Conservation (phyloP, 352 stramenopile genomes). For the Peronospora tabacina region DNA sequence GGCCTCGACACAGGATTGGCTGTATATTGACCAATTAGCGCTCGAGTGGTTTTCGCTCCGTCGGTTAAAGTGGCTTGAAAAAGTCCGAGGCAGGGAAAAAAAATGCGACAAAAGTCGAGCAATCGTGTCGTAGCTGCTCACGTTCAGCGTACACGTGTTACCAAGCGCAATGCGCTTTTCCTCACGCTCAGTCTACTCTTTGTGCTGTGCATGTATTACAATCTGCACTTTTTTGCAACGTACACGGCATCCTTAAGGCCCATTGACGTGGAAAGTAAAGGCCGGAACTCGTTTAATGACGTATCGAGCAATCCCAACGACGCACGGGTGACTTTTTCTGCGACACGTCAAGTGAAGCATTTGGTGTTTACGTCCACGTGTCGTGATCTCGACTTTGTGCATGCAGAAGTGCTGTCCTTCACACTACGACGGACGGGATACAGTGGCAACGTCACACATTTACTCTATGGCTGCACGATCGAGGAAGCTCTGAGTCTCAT, state of each 20-base stretch:
- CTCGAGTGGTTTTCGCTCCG: too few species aligned
- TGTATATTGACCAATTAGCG: slow-evolving; percentile 1
- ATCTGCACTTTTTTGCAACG: slow-evolving; percentile 52
- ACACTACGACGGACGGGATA: slow-evolving; percentile 52
- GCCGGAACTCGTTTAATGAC: slow-evolving; percentile 17
- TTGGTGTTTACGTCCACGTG: slow-evolving; percentile 76
- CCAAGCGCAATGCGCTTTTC: slow-evolving; percentile 24
- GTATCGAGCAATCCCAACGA: slow-evolving; percentile 2
- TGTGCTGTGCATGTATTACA: slow-evolving; percentile 51
- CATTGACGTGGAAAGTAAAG: slow-evolving; percentile 17
- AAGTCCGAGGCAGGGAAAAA: not conserved
- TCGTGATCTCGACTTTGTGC: slow-evolving; percentile 50
- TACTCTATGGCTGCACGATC: slow-evolving; percentile 65
- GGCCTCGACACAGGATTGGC: slow-evolving; percentile 9
- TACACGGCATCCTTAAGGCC: slow-evolving; percentile 26
- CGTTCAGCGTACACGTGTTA: not conserved
- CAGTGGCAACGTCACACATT: slow-evolving; percentile 49
- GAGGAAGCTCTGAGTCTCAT: slow-evolving; percentile 30
- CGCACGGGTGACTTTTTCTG: slow-evolving; percentile 10
- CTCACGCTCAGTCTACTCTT: slow-evolving; percentile 36
- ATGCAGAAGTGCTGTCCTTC: slow-evolving; percentile 61
- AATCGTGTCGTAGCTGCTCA: slow-evolving; percentile 30
- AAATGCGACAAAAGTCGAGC: slow-evolving; percentile 47
- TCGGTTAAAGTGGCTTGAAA: too few species aligned
- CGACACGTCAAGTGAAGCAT: slow-evolving; percentile 53